Base-by-base conservation (phyloP, 768 basidiomycete genomes). In the Mycena belliarum region DNA sequence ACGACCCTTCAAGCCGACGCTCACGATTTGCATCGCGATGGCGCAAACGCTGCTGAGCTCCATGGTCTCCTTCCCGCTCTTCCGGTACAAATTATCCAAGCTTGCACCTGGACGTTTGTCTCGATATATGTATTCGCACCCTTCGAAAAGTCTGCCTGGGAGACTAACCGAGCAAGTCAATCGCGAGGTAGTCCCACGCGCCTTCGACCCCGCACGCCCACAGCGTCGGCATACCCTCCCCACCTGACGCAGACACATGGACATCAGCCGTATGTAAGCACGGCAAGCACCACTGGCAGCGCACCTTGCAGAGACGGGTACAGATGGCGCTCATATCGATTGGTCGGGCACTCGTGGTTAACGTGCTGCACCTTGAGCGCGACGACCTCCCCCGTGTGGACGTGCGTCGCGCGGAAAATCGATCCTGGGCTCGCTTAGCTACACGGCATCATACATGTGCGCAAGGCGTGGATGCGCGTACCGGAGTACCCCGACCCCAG, bases 401-500 rank as follows among this genome's bases (percentile, higher is more conserved):
- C 60, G 63, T 92, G 72, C 15, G 65, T 68, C 1, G 90, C 89
- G 21, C 80, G 77, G 65, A 79, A 91, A 56, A 91, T 91, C 18
- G 86, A 84, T 38, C 90, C 89, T 91, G 61, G n/a, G 46, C 28
- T 21, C 24, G 38, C 47, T 50, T 51, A 45, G 32, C 49, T 24
- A 20, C 52, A 35, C 33, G 41, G n/a, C n/a, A n/a, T n/a, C n/a
- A n/a, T n/a, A n/a, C 24, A 29, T 25, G 45, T 15, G 48, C 45
- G 33, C 24, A 43, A 26, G 42, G 23, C 12, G 46, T 51, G 18
- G 67, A n/a, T n/a, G n/a, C n/a, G n/a, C 77, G 55, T 56, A 85
- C 89, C 89, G 59, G 88, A 89, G 66, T 86, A 91, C 3, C 89
- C 89, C 43, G 87, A 84, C 23, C 89, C 89, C 26, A 91, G 75